Conservation (phyloP, 441 rosid genomes). For the Rhodomyrtus psidioides region DNA sequence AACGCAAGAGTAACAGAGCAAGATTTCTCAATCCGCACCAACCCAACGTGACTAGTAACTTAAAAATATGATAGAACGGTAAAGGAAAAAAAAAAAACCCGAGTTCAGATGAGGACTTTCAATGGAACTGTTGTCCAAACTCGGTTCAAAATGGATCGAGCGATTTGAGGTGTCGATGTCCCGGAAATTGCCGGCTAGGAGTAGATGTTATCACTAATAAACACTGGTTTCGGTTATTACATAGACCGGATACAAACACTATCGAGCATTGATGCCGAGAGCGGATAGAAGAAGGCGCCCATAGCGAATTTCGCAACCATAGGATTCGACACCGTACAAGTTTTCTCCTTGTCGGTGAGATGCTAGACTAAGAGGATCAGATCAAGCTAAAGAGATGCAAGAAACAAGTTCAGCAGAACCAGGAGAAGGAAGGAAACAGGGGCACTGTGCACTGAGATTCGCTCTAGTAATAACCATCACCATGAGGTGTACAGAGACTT, state of each 20-base stretch:
- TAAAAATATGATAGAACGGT: too few relatives aligned
- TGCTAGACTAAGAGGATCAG: neutral
- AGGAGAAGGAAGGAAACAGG: neutral
- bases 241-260: fast-evolving
- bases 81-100: too few relatives aligned
- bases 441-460: neutral
- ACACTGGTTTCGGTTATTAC: neutral
- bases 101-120: too few relatives aligned
- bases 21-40: too few relatives aligned
- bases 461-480: neutral
- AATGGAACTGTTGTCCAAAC: too few relatives aligned
- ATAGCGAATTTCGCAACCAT: neutral
- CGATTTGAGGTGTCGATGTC: too few relatives aligned
- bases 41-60: too few relatives aligned
- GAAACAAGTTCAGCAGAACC: neutral
- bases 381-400: neutral
- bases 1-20: too few relatives aligned
- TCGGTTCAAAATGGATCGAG: too few relatives aligned
- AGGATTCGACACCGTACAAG: neutral
- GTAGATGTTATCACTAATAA: neutral
- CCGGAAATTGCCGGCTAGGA: neutral
- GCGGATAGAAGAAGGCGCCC: neutral
- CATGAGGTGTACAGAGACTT: neutral
- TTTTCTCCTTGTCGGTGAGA: neutral
- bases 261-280: neutral